Conservation (phyloP, 78 protist genomes). For the Creolimax fragrantissima region DNA sequence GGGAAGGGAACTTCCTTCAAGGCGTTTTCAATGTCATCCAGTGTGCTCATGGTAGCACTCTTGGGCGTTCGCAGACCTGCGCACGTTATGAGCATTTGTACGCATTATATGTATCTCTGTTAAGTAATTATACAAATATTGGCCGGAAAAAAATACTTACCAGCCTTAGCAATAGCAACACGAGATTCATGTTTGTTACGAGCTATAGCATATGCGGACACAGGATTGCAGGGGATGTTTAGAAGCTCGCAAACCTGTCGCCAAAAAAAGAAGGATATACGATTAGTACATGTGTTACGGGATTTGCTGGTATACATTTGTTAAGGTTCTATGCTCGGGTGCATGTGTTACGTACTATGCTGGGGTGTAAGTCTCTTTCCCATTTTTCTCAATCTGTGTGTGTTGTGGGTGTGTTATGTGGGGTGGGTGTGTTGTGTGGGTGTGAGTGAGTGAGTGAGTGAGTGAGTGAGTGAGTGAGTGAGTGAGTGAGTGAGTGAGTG, state of each 20-base stretch:
- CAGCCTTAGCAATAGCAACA: not conserved
- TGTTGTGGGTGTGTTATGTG: too few species aligned
- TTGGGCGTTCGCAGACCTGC: not conserved
- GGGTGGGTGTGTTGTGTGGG: too few species aligned
- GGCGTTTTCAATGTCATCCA: not conserved
- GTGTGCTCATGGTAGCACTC: not conserved
- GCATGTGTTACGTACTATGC: too few species aligned
- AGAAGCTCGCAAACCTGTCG: not conserved
- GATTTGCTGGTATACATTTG: too few species aligned
- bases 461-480: too few species aligned
- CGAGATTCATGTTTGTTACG: not conserved
- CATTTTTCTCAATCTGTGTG: too few species aligned
- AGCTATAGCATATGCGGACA: not conserved
- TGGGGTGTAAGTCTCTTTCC: too few species aligned
- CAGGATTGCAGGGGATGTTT: not conserved
- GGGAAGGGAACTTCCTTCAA: not conserved
- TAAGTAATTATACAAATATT: not conserved
- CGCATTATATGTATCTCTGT: not conserved
- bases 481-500: too few species aligned
- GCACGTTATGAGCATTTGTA: not conserved
- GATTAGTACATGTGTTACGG: too few species aligned
- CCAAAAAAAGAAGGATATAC: too few species aligned
- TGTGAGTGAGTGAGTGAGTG: too few species aligned
- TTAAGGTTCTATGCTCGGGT: too few species aligned
- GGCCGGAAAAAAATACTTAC: not conserved